phyloP scores from a whole-genome alignment of 1,139 yeast species.

The Tardiomyces blankii region DNA sequence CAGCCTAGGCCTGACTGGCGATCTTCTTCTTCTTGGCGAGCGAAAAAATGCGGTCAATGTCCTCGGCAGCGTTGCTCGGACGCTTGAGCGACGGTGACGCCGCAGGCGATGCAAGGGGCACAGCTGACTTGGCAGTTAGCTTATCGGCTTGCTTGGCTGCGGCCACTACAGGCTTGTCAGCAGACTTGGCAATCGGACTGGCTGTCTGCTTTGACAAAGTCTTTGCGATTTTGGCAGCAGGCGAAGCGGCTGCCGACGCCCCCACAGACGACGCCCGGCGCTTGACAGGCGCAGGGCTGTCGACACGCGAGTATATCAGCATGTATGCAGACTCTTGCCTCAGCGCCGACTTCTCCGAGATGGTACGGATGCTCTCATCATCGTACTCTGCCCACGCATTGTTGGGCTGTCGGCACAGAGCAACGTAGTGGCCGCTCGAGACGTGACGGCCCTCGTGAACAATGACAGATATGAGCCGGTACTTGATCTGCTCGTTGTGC shows the following conservation, averaged over 20 bases:
- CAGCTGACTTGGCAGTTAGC: too few species aligned
- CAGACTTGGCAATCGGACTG: too few species aligned
- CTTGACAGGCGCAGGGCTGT: constrained; percentile 2
- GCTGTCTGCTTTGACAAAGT: too few species aligned
- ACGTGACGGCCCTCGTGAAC: constrained; percentile 93
- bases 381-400: constrained; percentile 82
- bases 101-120: too few species aligned
- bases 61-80: background rate
- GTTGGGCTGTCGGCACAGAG: constrained; percentile 86
- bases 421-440: constrained; percentile 86
- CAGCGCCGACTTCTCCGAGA: constrained; percentile 62
- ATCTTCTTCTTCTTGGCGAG: too few species aligned
- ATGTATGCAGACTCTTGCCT: constrained; percentile 76
- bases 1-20: too few species aligned
- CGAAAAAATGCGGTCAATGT: background rate
- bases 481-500: constrained; percentile 38
- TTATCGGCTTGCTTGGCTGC: too few species aligned
- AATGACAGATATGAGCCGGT: constrained; percentile 73
- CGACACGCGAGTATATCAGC: constrained; percentile 51
- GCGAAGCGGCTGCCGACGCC: background rate
- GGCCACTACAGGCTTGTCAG: too few species aligned
- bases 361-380: constrained; percentile 74
- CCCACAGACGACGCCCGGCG: background rate
- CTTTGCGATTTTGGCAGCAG: background rate
- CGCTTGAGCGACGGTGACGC: background rate